A percentile compares a stretch with the other conserved stretches of the same genome.
Evolutionary conservation across 768 basidiomycete species (phyloP).

Genomic region (Podaxis rugospora): DNA sequence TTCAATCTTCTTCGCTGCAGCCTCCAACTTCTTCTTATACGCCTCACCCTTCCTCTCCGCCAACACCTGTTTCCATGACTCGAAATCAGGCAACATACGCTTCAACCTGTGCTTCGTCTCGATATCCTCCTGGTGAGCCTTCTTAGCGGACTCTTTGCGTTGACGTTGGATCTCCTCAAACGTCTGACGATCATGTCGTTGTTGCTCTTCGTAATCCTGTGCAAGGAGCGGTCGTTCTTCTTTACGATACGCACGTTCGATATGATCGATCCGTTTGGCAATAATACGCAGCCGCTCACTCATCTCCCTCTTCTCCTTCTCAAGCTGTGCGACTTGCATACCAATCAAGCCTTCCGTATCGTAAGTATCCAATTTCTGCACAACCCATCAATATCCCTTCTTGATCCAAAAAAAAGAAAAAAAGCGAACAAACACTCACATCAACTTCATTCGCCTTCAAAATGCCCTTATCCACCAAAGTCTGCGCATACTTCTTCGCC

Average conservation of each 20-base stretch:
- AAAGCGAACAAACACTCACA: slow-evolving; percentile 34
- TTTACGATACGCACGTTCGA: slow-evolving; percentile 92
- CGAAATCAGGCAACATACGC: slow-evolving; percentile 72
- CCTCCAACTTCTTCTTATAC: slow-evolving; percentile 52
- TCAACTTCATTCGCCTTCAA: slow-evolving; percentile 60
- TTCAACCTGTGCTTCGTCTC: slow-evolving; percentile 71
- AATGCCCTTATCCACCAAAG: slow-evolving; percentile 74
- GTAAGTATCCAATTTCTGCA: slow-evolving; percentile 73
- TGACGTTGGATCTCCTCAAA: slow-evolving; percentile 59
- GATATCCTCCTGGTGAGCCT: slow-evolving; percentile 61
- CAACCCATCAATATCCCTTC: neutral
- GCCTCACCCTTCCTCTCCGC: slow-evolving; percentile 59
- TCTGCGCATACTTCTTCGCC: slow-evolving; percentile 84
- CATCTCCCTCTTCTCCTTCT: slow-evolving; percentile 92
- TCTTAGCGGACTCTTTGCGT: slow-evolving; percentile 50
- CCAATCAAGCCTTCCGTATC: slow-evolving; percentile 85
- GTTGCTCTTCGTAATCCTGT: slow-evolving; percentile 84
- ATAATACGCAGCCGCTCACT: slow-evolving; percentile 77
- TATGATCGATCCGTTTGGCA: slow-evolving; percentile 88
- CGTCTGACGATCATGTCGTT: slow-evolving; percentile 65
- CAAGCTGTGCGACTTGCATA: slow-evolving; percentile 91
- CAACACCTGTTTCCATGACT: slow-evolving; percentile 45
- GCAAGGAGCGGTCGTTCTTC: slow-evolving; percentile 85
- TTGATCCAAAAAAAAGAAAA: slow-evolving; percentile 7
- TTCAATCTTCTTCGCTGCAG: slow-evolving; percentile 65